Conservation (phyloP, 805 yeast genomes). For the Ogataea ganodermae region DNA sequence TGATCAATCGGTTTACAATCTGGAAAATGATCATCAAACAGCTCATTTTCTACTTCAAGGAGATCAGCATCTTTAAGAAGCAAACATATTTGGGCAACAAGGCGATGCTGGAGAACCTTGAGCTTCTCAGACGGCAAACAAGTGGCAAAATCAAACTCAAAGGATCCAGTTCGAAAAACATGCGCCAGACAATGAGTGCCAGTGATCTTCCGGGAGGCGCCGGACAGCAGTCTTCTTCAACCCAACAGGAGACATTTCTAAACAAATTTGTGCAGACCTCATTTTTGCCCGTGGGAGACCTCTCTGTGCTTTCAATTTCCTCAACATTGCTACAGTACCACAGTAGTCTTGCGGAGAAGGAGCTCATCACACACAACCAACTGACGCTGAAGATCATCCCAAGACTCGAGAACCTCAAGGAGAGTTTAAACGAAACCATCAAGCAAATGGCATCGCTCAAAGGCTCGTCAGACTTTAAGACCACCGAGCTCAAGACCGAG, state of each 20-base stretch:
- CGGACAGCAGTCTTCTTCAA: slow-evolving; percentile 23
- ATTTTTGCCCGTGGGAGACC: slow-evolving; percentile 39
- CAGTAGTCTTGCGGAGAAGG: slow-evolving; percentile 40
- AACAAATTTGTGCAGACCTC: slow-evolving; percentile 52
- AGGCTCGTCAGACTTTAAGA: slow-evolving; percentile 52
- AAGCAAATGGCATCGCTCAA: slow-evolving; percentile 57
- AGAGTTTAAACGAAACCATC: slow-evolving; percentile 52
- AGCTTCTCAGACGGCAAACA: slow-evolving; percentile 32
- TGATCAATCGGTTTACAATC: slow-evolving; percentile 56
- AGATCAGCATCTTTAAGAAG: slow-evolving; percentile 52
- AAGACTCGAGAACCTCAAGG: slow-evolving; percentile 55
- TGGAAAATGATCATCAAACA: slow-evolving; percentile 59
- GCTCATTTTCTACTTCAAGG: slow-evolving; percentile 52
- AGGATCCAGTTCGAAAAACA: slow-evolving; percentile 21
- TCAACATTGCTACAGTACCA: slow-evolving; percentile 36
- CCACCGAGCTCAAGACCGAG: slow-evolving; percentile 56
- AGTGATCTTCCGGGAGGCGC: slow-evolving; percentile 15
- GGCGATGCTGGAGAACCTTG: slow-evolving; percentile 50
- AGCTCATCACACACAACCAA: slow-evolving; percentile 53
- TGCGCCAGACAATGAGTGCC: slow-evolving; percentile 27
- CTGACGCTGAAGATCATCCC: slow-evolving; percentile 51
- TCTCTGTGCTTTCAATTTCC: slow-evolving; percentile 40
- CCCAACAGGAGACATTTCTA: slow-evolving; percentile 26
- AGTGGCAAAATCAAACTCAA: slow-evolving; percentile 33
- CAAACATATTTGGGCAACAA: slow-evolving; percentile 46